Evolutionary conservation across 2,329 filamentous ascomycete genomes (phyloP).

Genomic region (Penicillium corylophilum): DNA sequence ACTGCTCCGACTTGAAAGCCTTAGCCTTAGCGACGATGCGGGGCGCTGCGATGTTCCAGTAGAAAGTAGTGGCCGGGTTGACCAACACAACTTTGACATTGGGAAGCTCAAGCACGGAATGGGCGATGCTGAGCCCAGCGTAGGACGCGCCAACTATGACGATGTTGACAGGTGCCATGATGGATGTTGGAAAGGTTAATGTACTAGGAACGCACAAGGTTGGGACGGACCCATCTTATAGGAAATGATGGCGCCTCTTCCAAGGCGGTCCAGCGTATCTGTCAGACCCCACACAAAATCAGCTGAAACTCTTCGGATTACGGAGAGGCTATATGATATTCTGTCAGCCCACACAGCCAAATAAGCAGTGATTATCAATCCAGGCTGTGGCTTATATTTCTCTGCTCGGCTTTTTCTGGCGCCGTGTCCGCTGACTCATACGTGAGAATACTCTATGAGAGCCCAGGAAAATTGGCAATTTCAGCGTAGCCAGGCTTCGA

Average conservation of each 20-base stretch:
- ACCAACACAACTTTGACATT: constrained; percentile 53
- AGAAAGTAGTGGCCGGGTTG: constrained; percentile 54
- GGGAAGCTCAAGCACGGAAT: constrained; percentile 37
- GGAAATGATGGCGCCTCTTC: not conserved
- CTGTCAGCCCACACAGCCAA: constrained; percentile 2
- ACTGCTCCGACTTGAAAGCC: constrained; percentile 48
- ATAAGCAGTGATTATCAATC: constrained; percentile 2
- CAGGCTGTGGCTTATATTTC: not conserved
- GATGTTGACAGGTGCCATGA: constrained; percentile 24
- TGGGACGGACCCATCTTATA: constrained; percentile 9
- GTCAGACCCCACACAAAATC: not conserved
- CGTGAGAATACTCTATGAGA: not conserved
- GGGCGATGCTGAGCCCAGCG: constrained; percentile 37
- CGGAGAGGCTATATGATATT: not conserved
- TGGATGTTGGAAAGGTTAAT: not conserved
- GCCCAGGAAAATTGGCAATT: not conserved
- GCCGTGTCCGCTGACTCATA: constrained; percentile 1
- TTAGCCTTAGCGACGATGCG: constrained; percentile 52
- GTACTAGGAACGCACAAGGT: not conserved
- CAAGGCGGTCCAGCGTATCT: not conserved
- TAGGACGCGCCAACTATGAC: constrained; percentile 42
- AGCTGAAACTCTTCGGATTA: not conserved
- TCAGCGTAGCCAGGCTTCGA: not conserved
- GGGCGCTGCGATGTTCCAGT: constrained; percentile 55
- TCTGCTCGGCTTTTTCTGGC: not conserved